Base-by-base conservation (phyloP, 768 basidiomycete species). In the Dioszegia aurantiaca region DNA sequence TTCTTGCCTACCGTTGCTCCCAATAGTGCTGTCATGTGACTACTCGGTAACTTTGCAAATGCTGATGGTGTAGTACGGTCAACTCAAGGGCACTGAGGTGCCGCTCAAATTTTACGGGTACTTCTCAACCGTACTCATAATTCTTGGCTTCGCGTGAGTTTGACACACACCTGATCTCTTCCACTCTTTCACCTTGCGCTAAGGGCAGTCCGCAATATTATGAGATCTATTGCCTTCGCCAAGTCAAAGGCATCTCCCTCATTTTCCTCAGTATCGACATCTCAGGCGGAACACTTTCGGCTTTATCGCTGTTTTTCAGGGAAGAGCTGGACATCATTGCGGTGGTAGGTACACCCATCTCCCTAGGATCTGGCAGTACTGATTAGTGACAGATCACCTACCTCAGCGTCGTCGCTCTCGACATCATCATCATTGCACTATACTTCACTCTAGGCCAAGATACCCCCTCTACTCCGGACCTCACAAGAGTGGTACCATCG, bases 231-330 rank as follows among this genome's bases (percentile, higher is more conserved):
- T 81, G 81, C 58, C 79, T 80, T 64, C 79, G 79, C 59, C 67
- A 72, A 46, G 71, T 72, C 40, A 55, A 62, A 17, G 88, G 88
- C 6, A 83, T 90, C 40, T 87, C 85, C 0, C 76, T 86, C 31
- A 37, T 79, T 10, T 89, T 89, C 76, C 84, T 89, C 77, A 58
- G 73, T 8, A 78, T 89, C 42, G 88, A 90, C 67, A 78, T 84
- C 57, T 67, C 83, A 3, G 88, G 87, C 24, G 85, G 83, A 9
- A 72, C 88, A 1, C 87, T 87, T 75, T 85, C 82, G 55, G 79
- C 82, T 58, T 78, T 87, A 8, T 85, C 85, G 12, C 80, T 88
- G 17, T 80, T 77, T 27, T 88, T 87, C 77, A 83, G 84, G 63
- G 72, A 74, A 10, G 62, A 81, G 5, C 84, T 88, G 60, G 86